Base-by-base conservation (phyloP, 225 moss, liverwort and hornwort genomes). In the Physcomitrium patens region DNA sequence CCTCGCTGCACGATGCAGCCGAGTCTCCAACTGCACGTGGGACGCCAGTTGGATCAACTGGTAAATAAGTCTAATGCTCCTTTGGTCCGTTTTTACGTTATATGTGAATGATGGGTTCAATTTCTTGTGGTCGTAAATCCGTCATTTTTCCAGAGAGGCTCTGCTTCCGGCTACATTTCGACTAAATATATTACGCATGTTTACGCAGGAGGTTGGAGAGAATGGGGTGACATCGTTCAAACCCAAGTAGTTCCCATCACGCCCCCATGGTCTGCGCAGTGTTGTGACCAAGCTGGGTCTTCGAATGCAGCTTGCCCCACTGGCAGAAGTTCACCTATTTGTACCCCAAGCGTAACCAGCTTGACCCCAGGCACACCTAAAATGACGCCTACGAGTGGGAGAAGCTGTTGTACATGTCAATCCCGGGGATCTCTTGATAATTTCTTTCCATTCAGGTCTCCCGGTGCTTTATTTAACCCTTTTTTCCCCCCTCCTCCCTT, bases 171-270 rank as follows among this genome's bases (percentile, higher is more conserved):
- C 44, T 14, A 27, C 66, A 31, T 56, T 19, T 51, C 61, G 10
- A 16, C 57, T 74, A 26, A 74, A 6, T 60, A 23, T 16, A 44
- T 24, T 60, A 14, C 49, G 72, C 18, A 52, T 14, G 27, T 67
- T 76, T 52, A 48, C 64, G 67, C 85, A 85, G 85, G 85, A 65
- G 90, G 94, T 67, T 96, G 94, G 94, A 92, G 96, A 83, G 96
- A 92, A 23, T 96, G 96, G 96, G 85, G 79, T 79, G 93, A 92
- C 19, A 69, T 80, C 22, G 70, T 44, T 48, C 81, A 79, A 42
- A 64, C 59, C 37, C 82, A 76, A 9, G 73, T 73, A 58, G 75
- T 80, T 60, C 82, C 85, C 24, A 20, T 79, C 37, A 81, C 65
- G 9, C 80, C 83, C 14, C 76, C 79, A 56, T 89, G 89, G 87